Evolutionary conservation across 805 yeast species (phyloP).

Genomic region (Candida ficus): DNA sequence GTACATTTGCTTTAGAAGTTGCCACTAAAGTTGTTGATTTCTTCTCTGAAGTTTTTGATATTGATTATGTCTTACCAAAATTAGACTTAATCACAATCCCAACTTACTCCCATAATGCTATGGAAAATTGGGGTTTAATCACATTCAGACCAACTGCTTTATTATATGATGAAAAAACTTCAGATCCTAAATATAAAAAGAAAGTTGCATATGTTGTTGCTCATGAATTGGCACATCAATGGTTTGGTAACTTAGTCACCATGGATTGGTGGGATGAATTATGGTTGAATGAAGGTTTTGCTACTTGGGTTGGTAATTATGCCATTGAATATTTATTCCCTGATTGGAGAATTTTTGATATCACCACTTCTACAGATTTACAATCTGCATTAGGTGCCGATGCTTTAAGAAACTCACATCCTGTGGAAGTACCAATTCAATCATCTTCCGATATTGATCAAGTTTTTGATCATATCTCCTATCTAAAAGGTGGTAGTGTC

Average conservation of each 20-base stretch:
- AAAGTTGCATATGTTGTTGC: slow-evolving; percentile 81
- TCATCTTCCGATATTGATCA: slow-evolving; percentile 76
- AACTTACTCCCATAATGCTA: slow-evolving; percentile 80
- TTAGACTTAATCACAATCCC: slow-evolving; percentile 77
- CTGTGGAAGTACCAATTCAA: slow-evolving; percentile 77
- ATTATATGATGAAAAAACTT: slow-evolving; percentile 60
- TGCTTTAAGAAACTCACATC: slow-evolving; percentile 75
- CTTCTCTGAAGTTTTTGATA: slow-evolving; percentile 66
- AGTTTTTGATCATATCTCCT: slow-evolving; percentile 80
- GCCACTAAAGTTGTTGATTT: slow-evolving; percentile 71
- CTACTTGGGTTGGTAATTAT: slow-evolving; percentile 87
- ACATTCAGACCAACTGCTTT: slow-evolving; percentile 79
- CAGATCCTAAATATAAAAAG: slow-evolving; percentile 56
- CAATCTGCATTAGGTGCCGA: slow-evolving; percentile 72
- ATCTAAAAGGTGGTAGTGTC: slow-evolving; percentile 75
- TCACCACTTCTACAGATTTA: slow-evolving; percentile 64
- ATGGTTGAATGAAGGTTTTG: slow-evolving; percentile 86
- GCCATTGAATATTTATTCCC: slow-evolving; percentile 70
- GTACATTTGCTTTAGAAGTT: slow-evolving; percentile 63
- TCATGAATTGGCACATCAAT: slow-evolving; percentile 87
- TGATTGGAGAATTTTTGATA: slow-evolving; percentile 81
- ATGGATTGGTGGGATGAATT: slow-evolving; percentile 93
- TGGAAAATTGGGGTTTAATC: slow-evolving; percentile 83
- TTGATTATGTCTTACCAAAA: slow-evolving; percentile 77
- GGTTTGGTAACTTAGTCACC: slow-evolving; percentile 87